Evolutionary conservation across 2,329 filamentous ascomycete genomes (phyloP).

Genomic region (Penicillium frequentans): DNA sequence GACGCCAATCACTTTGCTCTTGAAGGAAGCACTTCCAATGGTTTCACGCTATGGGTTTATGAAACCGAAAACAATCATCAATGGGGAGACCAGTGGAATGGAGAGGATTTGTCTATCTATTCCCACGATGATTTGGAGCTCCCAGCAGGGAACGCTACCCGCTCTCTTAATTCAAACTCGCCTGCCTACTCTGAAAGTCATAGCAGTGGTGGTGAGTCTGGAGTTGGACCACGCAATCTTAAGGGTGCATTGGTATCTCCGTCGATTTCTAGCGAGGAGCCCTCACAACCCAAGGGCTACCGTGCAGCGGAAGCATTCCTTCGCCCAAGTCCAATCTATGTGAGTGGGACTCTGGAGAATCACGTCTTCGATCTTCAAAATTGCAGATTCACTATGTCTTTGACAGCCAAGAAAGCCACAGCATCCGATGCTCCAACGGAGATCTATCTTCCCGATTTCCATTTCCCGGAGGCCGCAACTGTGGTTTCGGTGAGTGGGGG

Average conservation of each 20-base stretch:
- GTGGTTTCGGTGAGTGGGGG: constrained; percentile 77
- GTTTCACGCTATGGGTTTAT: constrained; percentile 90
- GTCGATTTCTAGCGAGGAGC: constrained; percentile 57
- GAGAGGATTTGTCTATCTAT: constrained; percentile 90
- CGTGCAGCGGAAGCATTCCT: constrained; percentile 93
- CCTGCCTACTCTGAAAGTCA: constrained; percentile 57
- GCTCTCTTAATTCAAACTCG: constrained; percentile 39
- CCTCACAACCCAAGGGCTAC: constrained; percentile 65
- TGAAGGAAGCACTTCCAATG: constrained; percentile 79
- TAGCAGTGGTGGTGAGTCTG: constrained; percentile 42
- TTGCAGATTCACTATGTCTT: constrained; percentile 72
- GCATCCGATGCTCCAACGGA: constrained; percentile 70
- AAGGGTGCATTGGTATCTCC: constrained; percentile 64
- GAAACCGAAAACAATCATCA: constrained; percentile 78
- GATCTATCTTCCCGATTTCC: constrained; percentile 85
- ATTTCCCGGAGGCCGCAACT: constrained; percentile 76
- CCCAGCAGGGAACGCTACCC: constrained; percentile 32
- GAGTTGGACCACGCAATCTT: constrained; percentile 73
- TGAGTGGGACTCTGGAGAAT: constrained; percentile 67
- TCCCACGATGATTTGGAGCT: constrained; percentile 76
- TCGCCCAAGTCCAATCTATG: constrained; percentile 75
- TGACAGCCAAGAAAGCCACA: constrained; percentile 63
- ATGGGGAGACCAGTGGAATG: constrained; percentile 95
- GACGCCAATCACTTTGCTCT: constrained; percentile 95
- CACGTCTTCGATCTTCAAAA: constrained; percentile 81